These are phyloP conservation scores for Monosporozyma aerobia DNA, from an alignment of 805 yeast species.

Conservation along the genomic window DNA sequence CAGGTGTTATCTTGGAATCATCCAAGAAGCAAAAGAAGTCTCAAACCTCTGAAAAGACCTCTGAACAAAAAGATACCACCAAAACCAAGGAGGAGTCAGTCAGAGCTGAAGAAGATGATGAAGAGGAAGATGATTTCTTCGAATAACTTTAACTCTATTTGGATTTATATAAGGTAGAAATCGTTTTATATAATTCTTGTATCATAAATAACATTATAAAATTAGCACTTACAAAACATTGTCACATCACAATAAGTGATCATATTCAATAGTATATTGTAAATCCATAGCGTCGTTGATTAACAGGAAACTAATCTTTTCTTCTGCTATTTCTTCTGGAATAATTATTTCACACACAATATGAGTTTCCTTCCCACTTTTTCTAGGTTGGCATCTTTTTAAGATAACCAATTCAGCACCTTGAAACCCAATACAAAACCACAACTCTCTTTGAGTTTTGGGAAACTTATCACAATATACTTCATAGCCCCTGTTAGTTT, in stretches of 20 bases:
- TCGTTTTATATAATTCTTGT: not conserved
- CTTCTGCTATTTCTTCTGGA: constrained; percentile 41
- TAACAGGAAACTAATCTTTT: constrained; percentile 37
- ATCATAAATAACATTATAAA: not conserved
- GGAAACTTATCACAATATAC: constrained; percentile 77
- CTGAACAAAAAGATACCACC: constrained; percentile 14
- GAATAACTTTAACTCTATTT: constrained; percentile 20
- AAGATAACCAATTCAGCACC: constrained; percentile 50
- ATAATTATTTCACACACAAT: constrained; percentile 38
- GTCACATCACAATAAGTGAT: constrained; percentile 8
- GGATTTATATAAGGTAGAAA: not conserved
- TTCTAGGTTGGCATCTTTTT: constrained; percentile 65
- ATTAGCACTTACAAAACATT: not conserved
- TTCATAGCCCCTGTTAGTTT: constrained; percentile 47
- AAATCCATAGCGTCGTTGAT: constrained; percentile 64
- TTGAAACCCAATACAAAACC: constrained; percentile 65
- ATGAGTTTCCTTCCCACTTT: constrained; percentile 22
- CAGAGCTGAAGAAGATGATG: constrained; percentile 19
- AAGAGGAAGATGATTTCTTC: constrained; percentile 38
- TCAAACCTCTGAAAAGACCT: constrained; percentile 10
- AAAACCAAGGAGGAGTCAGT: constrained; percentile 7
- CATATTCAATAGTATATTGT: constrained; percentile 28
- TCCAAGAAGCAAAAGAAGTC: constrained; percentile 4
- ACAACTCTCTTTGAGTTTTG: constrained; percentile 83
- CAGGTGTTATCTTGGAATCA: constrained; percentile 16